Evolutionary conservation across 306 rosid species (phyloP).

Genomic region (Gastrolobium villosum): DNA sequence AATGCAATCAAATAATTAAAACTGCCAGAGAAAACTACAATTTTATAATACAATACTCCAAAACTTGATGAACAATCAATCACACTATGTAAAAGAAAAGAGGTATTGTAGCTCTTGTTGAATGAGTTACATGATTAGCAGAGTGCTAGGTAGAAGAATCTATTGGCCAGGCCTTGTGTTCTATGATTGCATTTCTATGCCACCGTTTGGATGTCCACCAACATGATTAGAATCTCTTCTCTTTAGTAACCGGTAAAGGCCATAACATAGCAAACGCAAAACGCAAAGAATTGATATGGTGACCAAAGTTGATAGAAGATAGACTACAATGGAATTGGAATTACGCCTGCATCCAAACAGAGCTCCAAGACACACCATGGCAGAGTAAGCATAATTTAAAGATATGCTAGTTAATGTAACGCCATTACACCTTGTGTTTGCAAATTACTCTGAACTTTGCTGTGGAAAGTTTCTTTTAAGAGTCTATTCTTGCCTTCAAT

Average conservation of each 20-base stretch:
- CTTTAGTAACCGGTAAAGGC: constrained; percentile 39
- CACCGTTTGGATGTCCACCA: constrained; percentile 22
- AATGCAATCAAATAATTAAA: too few relatives aligned
- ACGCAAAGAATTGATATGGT: constrained; percentile 46
- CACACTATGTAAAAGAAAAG: neutral
- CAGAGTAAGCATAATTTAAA: constrained; percentile 18
- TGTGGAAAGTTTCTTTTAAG: neutral
- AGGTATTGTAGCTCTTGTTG: neutral
- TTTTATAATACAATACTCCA: too few relatives aligned
- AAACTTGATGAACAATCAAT: too few relatives aligned
- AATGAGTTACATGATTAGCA: constrained; percentile 1
- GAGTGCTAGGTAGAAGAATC: neutral
- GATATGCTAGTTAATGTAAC: neutral
- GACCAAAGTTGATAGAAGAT: constrained; percentile 53
- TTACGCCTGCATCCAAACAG: constrained; percentile 56
- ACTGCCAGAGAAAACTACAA: too few relatives aligned
- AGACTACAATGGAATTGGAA: constrained; percentile 47
- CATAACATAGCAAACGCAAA: constrained; percentile 52
- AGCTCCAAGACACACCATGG: constrained; percentile 59
- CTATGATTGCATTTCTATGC: constrained; percentile 39
- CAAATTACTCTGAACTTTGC: neutral
- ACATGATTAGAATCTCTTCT: constrained; percentile 20
- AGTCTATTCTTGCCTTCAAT: constrained; percentile 49
- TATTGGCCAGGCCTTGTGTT: constrained; percentile 33
- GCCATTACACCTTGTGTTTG: neutral